Conservation (phyloP, 129 eudicot species). For the Tagetes erecta region DNA sequence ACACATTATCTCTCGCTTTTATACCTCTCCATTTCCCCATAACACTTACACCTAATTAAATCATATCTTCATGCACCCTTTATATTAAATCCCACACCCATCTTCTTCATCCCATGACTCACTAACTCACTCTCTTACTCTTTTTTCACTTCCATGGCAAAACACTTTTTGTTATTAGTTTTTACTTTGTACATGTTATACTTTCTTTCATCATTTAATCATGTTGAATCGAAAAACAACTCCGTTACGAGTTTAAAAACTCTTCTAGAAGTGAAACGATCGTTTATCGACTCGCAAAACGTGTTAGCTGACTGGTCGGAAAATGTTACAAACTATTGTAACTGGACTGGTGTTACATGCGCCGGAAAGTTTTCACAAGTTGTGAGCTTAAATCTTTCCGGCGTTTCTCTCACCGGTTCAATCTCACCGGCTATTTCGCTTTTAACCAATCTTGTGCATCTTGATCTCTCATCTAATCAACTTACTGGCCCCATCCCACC, state of each 20-base stretch:
- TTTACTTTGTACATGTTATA: constrained; percentile 23
- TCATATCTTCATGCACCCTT: constrained; percentile 39
- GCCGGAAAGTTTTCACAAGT: constrained; percentile 36
- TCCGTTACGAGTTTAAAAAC: constrained; percentile 18
- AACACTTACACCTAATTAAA: constrained; percentile 11
- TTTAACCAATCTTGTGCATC: constrained; percentile 62
- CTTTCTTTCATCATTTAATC: background rate
- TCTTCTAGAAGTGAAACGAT: constrained; percentile 64
- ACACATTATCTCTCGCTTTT: constrained; percentile 26
- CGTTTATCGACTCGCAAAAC: constrained; percentile 60
- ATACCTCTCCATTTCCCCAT: constrained; percentile 41
- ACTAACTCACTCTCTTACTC: background rate
- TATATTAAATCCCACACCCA: background rate
- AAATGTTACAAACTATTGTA: constrained; percentile 55
- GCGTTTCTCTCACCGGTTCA: constrained; percentile 57
- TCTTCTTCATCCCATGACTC: constrained; percentile 5
- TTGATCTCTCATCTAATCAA: constrained; percentile 73
- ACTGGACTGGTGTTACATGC: constrained; percentile 73
- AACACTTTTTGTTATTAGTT: constrained; percentile 9
- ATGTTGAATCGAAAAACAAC: constrained; percentile 23
- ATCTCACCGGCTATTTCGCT: constrained; percentile 71
- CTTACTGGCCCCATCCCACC: constrained; percentile 96
- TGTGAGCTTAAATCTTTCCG: constrained; percentile 61
- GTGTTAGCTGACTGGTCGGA: constrained; percentile 63
- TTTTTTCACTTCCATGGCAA: constrained; percentile 24